phyloP scores from a whole-genome alignment of 177 flowering plant species.

The Vitis hybrid region DNA sequence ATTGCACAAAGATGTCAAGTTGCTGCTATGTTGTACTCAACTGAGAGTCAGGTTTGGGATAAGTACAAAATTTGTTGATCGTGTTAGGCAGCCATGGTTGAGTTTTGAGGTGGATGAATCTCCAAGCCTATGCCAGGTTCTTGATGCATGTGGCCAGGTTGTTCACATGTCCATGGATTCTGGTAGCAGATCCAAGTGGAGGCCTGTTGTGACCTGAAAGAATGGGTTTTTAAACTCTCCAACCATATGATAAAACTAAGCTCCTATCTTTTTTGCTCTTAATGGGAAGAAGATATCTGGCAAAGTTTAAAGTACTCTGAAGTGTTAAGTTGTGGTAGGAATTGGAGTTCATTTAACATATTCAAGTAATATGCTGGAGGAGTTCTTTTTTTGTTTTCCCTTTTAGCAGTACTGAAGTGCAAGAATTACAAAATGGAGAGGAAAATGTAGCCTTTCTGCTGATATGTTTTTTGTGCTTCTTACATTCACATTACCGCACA shows the following conservation, averaged over 20 bases:
- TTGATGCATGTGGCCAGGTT: slow-evolving; percentile 57
- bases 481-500: too few species aligned
- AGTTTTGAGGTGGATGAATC: slow-evolving; percentile 67
- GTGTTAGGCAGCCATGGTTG: slow-evolving; percentile 75
- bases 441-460: too few species aligned
- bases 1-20: slow-evolving; percentile 38
- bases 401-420: too few species aligned
- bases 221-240: slow-evolving; percentile 55
- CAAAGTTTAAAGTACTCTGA: too few species aligned
- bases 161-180: slow-evolving; percentile 57
- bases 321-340: too few species aligned
- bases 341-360: too few species aligned
- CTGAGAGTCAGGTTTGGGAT: slow-evolving; percentile 78
- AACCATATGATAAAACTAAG: slow-evolving; percentile 73
- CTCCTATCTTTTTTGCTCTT: background rate
- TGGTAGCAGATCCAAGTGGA: slow-evolving; percentile 87
- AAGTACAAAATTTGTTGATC: slow-evolving; percentile 57
- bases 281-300: too few species aligned
- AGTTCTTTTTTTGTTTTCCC: too few species aligned
- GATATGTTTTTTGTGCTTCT: too few species aligned
- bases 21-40: slow-evolving; percentile 52
- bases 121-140: slow-evolving; percentile 55
- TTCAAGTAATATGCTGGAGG: too few species aligned
- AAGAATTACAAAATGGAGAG: too few species aligned
- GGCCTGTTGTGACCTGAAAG: slow-evolving; percentile 60